Base-by-base conservation (phyloP, 352 stramenopile species). In the Phytopythium cucurbitacearum region DNA sequence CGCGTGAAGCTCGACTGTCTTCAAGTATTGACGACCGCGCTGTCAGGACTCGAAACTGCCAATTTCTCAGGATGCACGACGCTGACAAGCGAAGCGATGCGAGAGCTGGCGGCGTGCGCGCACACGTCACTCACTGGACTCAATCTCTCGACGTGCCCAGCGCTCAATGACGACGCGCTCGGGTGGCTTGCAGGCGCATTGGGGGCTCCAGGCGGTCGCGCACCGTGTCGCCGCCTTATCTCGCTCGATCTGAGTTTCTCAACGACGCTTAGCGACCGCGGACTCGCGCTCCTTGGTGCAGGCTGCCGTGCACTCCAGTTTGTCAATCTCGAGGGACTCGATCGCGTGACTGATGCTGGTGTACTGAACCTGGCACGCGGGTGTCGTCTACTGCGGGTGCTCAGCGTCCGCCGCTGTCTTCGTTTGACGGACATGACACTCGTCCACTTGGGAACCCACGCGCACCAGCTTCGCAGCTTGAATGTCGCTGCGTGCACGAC, bases 241-340 rank as follows among this genome's bases (percentile, higher is more conserved):
- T 93, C 82, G 7, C 64, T 93, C 5, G 79, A 93, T 48, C 41
- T 93, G 3, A 84, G 80, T 16, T 83, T 81, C 50, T 85, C 77
- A 21, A 65, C 48, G 5, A 51, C 64, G n/a, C 73, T 92, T 52
- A 68, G 65, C 10, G 82, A 92, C 43, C 63, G 80, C 7, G 82
- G 79, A 3, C 62, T 90, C 37, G 59, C 61, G 32, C 62, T 75
- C 13, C 64, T 92, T 13, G 71, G 70, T 3, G 47, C 40, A 6
- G 76, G 77, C 5, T 92, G 82, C 53, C 57, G 51, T 37, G 28
- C 63, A 5, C 66, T 92, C 12, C 75, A 90, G 60, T 92, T 92
- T 48, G 37, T 92, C 43, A 92, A 88, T 60, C 42, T 92, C 16
- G 82, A 90, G 60, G 75, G 80, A 0, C 58, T 92, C 5, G 69